phyloP scores from a whole-genome alignment of 2,329 filamentous ascomycete species.

The Neocucurbitaria cava region DNA sequence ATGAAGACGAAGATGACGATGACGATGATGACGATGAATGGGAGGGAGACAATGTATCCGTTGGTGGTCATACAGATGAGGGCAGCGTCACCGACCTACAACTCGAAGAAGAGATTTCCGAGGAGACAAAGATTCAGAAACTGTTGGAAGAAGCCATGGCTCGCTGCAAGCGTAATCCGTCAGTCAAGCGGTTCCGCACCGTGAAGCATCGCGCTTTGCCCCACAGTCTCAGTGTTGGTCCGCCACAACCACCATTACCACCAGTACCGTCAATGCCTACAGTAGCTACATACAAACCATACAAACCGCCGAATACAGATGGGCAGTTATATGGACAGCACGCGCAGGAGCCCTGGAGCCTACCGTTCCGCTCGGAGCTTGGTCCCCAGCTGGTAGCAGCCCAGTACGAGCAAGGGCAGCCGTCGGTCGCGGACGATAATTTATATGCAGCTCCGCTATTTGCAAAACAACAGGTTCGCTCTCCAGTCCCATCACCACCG shows the following conservation, averaged over 20 bases:
- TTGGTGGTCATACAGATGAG: constrained; percentile 14
- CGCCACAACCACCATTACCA: constrained; percentile 2
- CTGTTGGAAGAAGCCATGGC: constrained; percentile 27
- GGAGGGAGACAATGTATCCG: constrained; percentile 20
- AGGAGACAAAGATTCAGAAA: constrained; percentile 29
- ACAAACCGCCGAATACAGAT: neutral
- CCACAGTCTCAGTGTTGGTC: constrained; percentile 1
- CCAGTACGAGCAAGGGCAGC: neutral
- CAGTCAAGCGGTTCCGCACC: constrained; percentile 24
- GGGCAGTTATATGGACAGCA: neutral
- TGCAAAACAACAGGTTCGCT: neutral
- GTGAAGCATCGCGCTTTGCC: constrained; percentile 15
- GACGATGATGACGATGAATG: constrained; percentile 17
- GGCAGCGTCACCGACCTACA: constrained; percentile 27
- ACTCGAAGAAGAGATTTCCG: constrained; percentile 20
- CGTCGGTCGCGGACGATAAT: neutral
- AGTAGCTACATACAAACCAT: neutral
- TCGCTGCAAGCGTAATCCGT: constrained; percentile 30
- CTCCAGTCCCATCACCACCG: neutral
- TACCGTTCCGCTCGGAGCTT: constrained; percentile 2
- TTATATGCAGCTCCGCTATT: neutral
- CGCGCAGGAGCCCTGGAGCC: constrained; percentile 9
- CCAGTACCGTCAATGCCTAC: constrained; percentile 4
- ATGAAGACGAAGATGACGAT: constrained; percentile 17
- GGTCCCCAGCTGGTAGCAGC: neutral